Conservation (phyloP, 352 stramenopile species). For the Phytophthora ohioensis region DNA sequence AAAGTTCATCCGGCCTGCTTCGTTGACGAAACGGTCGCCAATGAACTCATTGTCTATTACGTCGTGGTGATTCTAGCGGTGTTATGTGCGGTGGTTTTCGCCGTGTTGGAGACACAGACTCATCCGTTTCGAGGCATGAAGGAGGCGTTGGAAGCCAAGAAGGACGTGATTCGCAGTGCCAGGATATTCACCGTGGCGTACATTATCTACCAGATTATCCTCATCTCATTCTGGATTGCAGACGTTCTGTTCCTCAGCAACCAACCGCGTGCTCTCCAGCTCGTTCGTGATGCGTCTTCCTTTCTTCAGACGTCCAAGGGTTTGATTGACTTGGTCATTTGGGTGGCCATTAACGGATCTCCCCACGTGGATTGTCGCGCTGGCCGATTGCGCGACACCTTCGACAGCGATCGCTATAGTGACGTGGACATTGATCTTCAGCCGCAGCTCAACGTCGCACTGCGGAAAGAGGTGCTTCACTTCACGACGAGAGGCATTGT, state of each 20-base stretch:
- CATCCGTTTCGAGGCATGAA: constrained; percentile 81
- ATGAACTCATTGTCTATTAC: constrained; percentile 81
- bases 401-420: constrained; percentile 64
- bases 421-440: constrained; percentile 86
- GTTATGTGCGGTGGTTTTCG: constrained; percentile 64
- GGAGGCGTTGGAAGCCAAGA: constrained; percentile 79
- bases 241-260: constrained; percentile 63
- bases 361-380: constrained; percentile 41
- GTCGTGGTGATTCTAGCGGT: constrained; percentile 79
- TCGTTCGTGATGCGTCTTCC: constrained; percentile 66
- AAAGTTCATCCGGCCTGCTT: constrained; percentile 64
- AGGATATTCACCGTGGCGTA: constrained; percentile 85
- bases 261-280: constrained; percentile 38
- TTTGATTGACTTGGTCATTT: constrained; percentile 88
- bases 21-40: constrained; percentile 75
- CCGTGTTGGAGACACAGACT: constrained; percentile 75
- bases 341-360: constrained; percentile 78
- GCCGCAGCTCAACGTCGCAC: constrained; percentile 85
- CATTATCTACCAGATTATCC: constrained; percentile 84
- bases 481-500: constrained; percentile 90
- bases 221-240: constrained; percentile 82
- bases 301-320: constrained; percentile 82
- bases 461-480: constrained; percentile 90
- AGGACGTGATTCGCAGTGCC: constrained; percentile 82
- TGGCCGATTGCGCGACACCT: constrained; percentile 41